phyloP scores from a whole-genome alignment of 345 rosid species.

The Carallia pectinifolia region DNA sequence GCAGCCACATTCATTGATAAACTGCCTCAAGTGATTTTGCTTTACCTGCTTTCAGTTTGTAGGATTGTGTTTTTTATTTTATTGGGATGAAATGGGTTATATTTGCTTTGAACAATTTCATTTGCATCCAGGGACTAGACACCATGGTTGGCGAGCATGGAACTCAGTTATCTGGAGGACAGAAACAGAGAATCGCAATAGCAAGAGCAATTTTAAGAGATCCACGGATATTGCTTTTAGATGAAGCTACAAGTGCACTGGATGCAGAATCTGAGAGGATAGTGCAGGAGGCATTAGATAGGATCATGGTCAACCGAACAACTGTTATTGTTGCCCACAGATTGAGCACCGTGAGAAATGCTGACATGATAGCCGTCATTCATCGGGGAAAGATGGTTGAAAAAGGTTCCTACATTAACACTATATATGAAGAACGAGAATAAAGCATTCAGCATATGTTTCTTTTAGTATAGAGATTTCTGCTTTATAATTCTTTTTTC shows the following conservation, averaged over 20 bases:
- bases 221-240: conserved; percentile 32
- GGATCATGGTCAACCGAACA: conserved; percentile 29
- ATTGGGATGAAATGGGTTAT: neutral
- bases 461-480: neutral
- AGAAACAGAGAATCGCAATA: conserved; percentile 40
- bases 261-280: conserved; percentile 35
- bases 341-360: conserved; percentile 46
- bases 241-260: conserved; percentile 41
- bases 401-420: conserved; percentile 43
- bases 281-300: conserved; percentile 33
- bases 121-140: conserved; percentile 15
- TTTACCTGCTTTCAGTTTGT: neutral
- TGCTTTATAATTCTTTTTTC: neutral
- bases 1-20: conserved; percentile 30
- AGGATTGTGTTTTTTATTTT: neutral
- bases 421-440: no score
- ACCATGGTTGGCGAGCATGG: conserved; percentile 24
- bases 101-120: conserved; percentile 13
- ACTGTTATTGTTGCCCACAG: conserved; percentile 36
- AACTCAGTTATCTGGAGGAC: conserved; percentile 43
- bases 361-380: conserved; percentile 78
- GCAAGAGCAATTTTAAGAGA: conserved; percentile 40
- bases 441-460: neutral
- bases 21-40: conserved; percentile 19
- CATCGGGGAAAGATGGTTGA: conserved; percentile 79